Conservation (phyloP, 345 rosid species). For the Geranium brycei region DNA sequence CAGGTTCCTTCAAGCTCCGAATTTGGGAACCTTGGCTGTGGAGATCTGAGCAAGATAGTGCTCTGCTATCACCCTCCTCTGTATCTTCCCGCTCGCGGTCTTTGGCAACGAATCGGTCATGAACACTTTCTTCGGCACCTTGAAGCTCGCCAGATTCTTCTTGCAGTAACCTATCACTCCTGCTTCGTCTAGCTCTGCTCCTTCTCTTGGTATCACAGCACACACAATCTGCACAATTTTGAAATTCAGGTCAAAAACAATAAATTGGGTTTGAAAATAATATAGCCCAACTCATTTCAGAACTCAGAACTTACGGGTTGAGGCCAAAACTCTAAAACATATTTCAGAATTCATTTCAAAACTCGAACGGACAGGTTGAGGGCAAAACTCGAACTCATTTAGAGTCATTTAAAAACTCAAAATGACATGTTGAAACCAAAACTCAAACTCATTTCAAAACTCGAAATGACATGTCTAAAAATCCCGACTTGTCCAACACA, state of each 20-base stretch:
- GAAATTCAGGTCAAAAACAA: neutral
- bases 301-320: too few relatives aligned
- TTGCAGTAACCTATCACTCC: slow-evolving; percentile 51
- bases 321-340: too few relatives aligned
- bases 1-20: too few relatives aligned
- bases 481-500: too few relatives aligned
- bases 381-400: too few relatives aligned
- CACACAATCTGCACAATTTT: neutral
- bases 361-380: too few relatives aligned
- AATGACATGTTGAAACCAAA: too few relatives aligned
- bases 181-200: slow-evolving; percentile 32
- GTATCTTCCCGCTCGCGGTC: slow-evolving; percentile 57
- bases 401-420: too few relatives aligned
- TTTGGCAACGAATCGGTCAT: slow-evolving; percentile 37
- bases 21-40: slow-evolving; percentile 1
- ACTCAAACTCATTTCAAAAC: too few relatives aligned
- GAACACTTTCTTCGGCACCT: slow-evolving; percentile 66
- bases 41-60: slow-evolving; percentile 36
- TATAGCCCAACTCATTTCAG: too few relatives aligned
- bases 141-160: slow-evolving; percentile 74
- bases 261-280: neutral
- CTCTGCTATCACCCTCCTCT: slow-evolving; percentile 52
- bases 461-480: too few relatives aligned
- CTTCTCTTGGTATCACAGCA: slow-evolving; percentile 68
- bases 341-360: too few relatives aligned